phyloP scores from a whole-genome alignment of 495 filamentous ascomycete species.

The Aspergillus saccharolyticus region DNA sequence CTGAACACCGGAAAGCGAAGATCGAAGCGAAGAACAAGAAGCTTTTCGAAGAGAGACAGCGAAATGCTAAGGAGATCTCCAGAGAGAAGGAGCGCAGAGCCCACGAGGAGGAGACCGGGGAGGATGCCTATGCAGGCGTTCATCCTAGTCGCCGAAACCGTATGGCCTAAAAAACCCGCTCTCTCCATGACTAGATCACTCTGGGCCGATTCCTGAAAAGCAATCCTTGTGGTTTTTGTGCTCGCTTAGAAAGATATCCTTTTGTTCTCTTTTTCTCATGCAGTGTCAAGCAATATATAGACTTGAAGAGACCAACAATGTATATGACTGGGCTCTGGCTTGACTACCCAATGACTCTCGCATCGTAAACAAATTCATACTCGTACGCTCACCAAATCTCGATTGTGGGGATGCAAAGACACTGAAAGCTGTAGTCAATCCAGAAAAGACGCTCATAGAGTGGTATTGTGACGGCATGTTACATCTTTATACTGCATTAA shows the following conservation, averaged over 20 bases:
- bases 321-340: not conserved
- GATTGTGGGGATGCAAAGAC: not conserved
- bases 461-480: slow-evolving; percentile 25
- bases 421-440: not conserved
- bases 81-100: slow-evolving; percentile 43
- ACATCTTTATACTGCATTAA: slow-evolving; percentile 29
- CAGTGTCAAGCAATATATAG: slow-evolving; percentile 5
- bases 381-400: not conserved
- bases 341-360: not conserved
- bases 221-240: slow-evolving; percentile 4
- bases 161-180: slow-evolving; percentile 29
- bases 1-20: slow-evolving; percentile 62
- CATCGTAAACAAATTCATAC: not conserved
- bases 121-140: slow-evolving; percentile 40
- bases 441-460: slow-evolving; percentile 3
- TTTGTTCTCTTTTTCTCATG: slow-evolving; percentile 5
- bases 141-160: slow-evolving; percentile 56
- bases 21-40: slow-evolving; percentile 83
- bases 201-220: not conserved
- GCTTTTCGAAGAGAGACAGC: slow-evolving; percentile 73
- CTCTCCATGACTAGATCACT: not conserved
- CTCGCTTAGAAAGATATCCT: slow-evolving; percentile 4
- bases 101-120: slow-evolving; percentile 22
- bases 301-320: not conserved
- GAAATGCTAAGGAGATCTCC: slow-evolving; percentile 47